Conservation (phyloP, 805 yeast species). For the Pichia nakasei region DNA sequence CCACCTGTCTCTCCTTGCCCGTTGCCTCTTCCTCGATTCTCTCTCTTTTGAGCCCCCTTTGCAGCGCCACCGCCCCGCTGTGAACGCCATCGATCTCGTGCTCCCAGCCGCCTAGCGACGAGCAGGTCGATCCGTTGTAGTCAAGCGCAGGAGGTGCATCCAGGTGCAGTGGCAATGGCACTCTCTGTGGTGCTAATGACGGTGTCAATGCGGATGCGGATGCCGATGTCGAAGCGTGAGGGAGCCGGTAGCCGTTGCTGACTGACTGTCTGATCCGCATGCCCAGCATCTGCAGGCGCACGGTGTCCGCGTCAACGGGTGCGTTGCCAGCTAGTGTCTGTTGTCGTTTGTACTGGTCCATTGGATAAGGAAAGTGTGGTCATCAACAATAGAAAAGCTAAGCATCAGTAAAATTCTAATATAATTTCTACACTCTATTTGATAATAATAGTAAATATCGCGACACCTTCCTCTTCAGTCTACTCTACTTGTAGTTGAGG, state of each 20-base stretch:
- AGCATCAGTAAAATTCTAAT: neutral
- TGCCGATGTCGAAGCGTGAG: too few relatives aligned
- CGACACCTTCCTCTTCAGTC: too few relatives aligned
- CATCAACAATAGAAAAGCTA: neutral
- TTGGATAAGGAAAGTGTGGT: neutral
- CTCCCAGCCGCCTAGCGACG: constrained; percentile 38
- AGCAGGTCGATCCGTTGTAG: constrained; percentile 36
- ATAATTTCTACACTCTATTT: too few relatives aligned
- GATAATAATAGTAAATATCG: neutral
- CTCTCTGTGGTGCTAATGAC: constrained; percentile 7
- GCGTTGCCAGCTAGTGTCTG: neutral
- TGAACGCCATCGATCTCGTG: constrained; percentile 21
- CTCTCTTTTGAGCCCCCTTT: constrained; percentile 3
- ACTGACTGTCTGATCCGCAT: constrained; percentile 67
- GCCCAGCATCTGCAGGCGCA: constrained; percentile 46
- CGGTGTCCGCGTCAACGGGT: constrained; percentile 16
- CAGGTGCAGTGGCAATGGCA: constrained; percentile 33
- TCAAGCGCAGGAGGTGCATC: constrained; percentile 37
- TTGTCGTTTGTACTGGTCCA: constrained; percentile 4
- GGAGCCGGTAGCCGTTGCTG: constrained; percentile 44
- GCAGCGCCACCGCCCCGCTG: neutral
- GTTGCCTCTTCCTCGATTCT: neutral
- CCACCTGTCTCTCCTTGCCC: constrained; percentile 8
- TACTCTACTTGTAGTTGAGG: neutral
- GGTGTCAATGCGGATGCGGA: too few relatives aligned